These are phyloP conservation scores for Cyanodermella asteris DNA, from an alignment of 2,329 filamentous ascomycete species.

Conservation along the genomic window DNA sequence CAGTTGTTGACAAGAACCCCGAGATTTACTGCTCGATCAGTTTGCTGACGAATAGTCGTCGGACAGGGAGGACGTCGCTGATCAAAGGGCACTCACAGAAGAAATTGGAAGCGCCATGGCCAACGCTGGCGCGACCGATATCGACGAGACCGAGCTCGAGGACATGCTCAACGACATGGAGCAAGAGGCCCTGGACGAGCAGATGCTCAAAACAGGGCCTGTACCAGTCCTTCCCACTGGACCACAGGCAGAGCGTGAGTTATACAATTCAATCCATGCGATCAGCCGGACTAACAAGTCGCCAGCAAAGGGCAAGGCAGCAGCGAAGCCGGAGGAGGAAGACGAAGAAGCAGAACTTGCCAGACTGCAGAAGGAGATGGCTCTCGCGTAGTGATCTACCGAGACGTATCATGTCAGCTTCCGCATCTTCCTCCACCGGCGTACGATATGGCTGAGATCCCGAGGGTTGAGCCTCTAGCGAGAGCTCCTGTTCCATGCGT, in stretches of 20 bases:
- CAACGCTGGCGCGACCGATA: slow-evolving; percentile 41
- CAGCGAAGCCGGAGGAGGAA: slow-evolving; percentile 30
- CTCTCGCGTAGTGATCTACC: slow-evolving; percentile 36
- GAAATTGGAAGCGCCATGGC: slow-evolving; percentile 80
- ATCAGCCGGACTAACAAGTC: slow-evolving; percentile 1
- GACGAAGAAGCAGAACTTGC: slow-evolving; percentile 71
- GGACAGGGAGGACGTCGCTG: slow-evolving; percentile 66
- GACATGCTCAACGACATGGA: slow-evolving; percentile 69
- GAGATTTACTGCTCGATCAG: slow-evolving; percentile 4
- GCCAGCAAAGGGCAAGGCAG: slow-evolving; percentile 16
- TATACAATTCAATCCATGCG: neutral
- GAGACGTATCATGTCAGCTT: neutral
- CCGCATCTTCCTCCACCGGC: neutral
- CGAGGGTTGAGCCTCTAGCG: no score
- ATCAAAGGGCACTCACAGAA: slow-evolving; percentile 81
- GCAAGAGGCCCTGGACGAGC: slow-evolving; percentile 79
- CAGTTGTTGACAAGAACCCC: slow-evolving; percentile 2
- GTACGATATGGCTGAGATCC: no score
- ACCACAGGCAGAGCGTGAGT: slow-evolving; percentile 55
- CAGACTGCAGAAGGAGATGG: slow-evolving; percentile 77
- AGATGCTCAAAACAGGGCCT: slow-evolving; percentile 74
- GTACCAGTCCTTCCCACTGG: slow-evolving; percentile 68
- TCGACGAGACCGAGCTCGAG: slow-evolving; percentile 75
- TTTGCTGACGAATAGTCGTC: neutral
- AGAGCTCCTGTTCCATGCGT: no score